Conservation (phyloP, 768 basidiomycete species). For the Pleurotus cornucopiae region DNA sequence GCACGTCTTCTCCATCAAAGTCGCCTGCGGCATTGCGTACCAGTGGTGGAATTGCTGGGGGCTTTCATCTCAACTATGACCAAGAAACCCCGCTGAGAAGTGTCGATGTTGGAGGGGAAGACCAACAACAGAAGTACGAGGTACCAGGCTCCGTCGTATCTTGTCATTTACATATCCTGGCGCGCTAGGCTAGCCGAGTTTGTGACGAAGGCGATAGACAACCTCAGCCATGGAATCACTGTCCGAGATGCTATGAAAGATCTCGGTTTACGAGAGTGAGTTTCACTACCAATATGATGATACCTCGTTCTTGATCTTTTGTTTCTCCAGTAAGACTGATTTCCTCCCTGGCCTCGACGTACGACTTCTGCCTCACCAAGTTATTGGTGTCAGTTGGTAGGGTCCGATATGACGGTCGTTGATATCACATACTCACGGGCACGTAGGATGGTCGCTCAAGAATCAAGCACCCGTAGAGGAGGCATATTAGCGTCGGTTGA, state of each 20-base stretch:
- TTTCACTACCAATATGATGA: not conserved
- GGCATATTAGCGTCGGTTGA: slow-evolving; percentile 58
- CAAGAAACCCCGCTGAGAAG: slow-evolving; percentile 38
- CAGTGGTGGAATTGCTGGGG: slow-evolving; percentile 12
- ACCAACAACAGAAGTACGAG: slow-evolving; percentile 47
- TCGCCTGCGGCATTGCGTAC: not conserved
- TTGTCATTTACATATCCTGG: not conserved
- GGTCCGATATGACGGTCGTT: slow-evolving; percentile 7
- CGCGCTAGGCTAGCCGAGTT: slow-evolving; percentile 54
- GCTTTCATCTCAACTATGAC: slow-evolving; percentile 50
- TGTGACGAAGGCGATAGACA: slow-evolving; percentile 56
- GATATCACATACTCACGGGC: not conserved
- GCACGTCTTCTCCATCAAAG: not conserved
- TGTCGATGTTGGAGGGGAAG: slow-evolving; percentile 56
- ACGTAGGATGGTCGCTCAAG: slow-evolving; percentile 66
- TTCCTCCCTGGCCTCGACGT: slow-evolving; percentile 68
- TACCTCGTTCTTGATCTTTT: not conserved
- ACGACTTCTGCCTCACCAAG: slow-evolving; percentile 67
- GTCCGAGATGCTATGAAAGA: slow-evolving; percentile 49
- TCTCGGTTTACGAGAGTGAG: slow-evolving; percentile 47
- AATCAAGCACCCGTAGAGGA: slow-evolving; percentile 46
- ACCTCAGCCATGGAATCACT: slow-evolving; percentile 46
- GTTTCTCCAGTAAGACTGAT: slow-evolving; percentile 38
- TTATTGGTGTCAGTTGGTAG: slow-evolving; percentile 73
- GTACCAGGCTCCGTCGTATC: not conserved